These are phyloP conservation scores for Arachis monticola DNA, from an alignment of 331 rosid genomes.

Conservation along the genomic window DNA sequence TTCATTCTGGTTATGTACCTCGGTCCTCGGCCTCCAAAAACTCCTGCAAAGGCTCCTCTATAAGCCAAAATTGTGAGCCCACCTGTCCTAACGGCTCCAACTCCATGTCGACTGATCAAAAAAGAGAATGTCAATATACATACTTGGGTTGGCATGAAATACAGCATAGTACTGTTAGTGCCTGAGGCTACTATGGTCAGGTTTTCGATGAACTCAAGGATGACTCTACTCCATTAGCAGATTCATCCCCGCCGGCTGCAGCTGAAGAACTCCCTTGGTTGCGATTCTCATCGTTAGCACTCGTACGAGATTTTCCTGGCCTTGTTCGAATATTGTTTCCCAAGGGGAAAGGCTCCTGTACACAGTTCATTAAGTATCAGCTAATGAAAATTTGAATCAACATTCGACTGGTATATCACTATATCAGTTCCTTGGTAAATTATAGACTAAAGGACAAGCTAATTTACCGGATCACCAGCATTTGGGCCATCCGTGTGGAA, in stretches of 20 bases:
- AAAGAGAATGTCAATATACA: slow-evolving; percentile 43
- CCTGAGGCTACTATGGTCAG: slow-evolving; percentile 54
- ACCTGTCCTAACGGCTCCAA: slow-evolving; percentile 40
- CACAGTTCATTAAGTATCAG: neutral
- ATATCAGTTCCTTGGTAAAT: too few species aligned
- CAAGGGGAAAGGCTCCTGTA: slow-evolving; percentile 92
- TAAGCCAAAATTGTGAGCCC: slow-evolving; percentile 59
- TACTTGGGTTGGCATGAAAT: slow-evolving; percentile 48
- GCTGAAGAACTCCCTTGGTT: slow-evolving; percentile 58
- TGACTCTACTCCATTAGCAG: slow-evolving; percentile 52
- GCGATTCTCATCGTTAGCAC: slow-evolving; percentile 59
- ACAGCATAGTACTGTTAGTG: slow-evolving; percentile 50
- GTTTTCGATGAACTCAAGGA: slow-evolving; percentile 42
- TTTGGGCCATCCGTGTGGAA: slow-evolving; percentile 89
- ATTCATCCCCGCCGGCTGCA: slow-evolving; percentile 62
- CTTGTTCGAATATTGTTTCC: slow-evolving; percentile 69
- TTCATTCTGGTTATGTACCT: slow-evolving; percentile 56
- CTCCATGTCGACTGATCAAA: slow-evolving; percentile 32
- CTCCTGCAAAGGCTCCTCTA: slow-evolving; percentile 60
- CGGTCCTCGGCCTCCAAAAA: slow-evolving; percentile 51
- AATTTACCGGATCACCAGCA: slow-evolving; percentile 85
- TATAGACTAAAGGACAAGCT: slow-evolving; percentile 29
- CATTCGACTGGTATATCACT: too few species aligned
- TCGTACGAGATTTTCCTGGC: slow-evolving; percentile 65
- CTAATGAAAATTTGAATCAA: too few species aligned